A percentile compares a stretch with the other conserved stretches of the same genome.
These are phyloP conservation scores for Calonectria naviculata DNA, from an alignment of 2,329 filamentous ascomycete species.

Conservation along the genomic window DNA sequence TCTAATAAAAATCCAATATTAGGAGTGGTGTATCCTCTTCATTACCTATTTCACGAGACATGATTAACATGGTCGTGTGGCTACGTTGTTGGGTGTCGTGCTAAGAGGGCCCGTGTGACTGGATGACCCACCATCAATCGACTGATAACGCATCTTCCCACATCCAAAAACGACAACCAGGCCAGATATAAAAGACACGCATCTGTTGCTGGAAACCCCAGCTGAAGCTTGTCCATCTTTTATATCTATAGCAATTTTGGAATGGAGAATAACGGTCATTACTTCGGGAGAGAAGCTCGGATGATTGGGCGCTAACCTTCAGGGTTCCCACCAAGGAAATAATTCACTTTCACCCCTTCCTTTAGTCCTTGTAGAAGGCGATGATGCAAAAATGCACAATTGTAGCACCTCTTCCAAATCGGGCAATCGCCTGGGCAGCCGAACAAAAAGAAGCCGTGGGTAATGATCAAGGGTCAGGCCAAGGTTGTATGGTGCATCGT, in stretches of 20 bases:
- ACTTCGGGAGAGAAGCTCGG: neutral
- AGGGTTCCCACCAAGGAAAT: neutral
- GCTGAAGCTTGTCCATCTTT: neutral
- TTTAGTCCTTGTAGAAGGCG: too few relatives aligned
- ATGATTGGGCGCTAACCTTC: neutral
- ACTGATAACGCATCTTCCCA: constrained; percentile 23
- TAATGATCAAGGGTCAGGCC: neutral
- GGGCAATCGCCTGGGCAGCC: neutral
- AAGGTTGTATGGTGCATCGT: neutral
- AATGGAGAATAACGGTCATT: neutral
- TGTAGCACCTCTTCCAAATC: neutral
- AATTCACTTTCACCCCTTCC: neutral
- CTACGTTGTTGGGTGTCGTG: constrained; percentile 2
- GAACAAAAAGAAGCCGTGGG: neutral
- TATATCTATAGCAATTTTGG: neutral
- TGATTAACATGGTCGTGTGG: neutral
- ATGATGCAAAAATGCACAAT: neutral
- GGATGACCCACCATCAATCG: constrained; percentile 12
- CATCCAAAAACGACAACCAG: neutral
- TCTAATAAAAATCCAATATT: neutral
- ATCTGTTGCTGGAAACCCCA: neutral
- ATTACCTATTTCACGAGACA: neutral
- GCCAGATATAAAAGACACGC: neutral
- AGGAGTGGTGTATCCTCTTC: neutral
- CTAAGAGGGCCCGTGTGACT: constrained; percentile 23